Evolutionary conservation across 495 filamentous ascomycete species (phyloP), one percentile per base, ranked within the genome.

Genomic region (Lophiostoma macrostomum): DNA sequence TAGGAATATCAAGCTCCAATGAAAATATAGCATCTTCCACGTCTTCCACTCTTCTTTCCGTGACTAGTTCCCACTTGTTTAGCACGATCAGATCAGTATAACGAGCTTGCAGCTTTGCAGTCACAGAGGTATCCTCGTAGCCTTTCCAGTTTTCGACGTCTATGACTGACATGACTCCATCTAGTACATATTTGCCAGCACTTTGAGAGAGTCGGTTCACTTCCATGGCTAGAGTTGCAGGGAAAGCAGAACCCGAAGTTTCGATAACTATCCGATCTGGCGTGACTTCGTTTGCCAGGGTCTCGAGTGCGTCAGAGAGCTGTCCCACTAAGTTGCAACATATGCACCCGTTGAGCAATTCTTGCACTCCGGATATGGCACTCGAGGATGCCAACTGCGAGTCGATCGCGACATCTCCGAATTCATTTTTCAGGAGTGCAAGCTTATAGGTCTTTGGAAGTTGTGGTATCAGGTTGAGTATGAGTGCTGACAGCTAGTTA

Each of bases 61-160:
- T 74, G 3, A 80, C 79, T 2, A 57, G 44, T 69, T 98, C 93
- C 91, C 91, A 96, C 73, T 98, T 98, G 71, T 96, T 98, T 51
- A 95, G 85, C 20, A 98, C 77, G 40, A 98, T 84, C 58, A 96
- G 64, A 75, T 98, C 93, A 37, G 93, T 98, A 70, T 95, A 96
- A 41, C 50, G 57, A 11, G 51, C 53, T 16, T 90, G 87, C 66
- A 59, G 48, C 14, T 70, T 73, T 28, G 56, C 44, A 3, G 73
- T 87, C 39, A 64, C 69, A 23, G 78, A 83, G 11, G 90, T 95
- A 72, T 96, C 91, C 58, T 88, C 89, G 65, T 98, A 98, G 1
- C 93, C 93, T 56, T 81, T 75, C 91, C 91, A 98, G 68, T 97
- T 97, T 78, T 97, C 93, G 4, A 93, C 90, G 68, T 98, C 93